Evolutionary conservation across 176 grass and related monocot species (phyloP).

Genomic region (barley (Hordeum vulgare)): MorexV3_pseudomolecules_assembly NC_058518.1:63553029-63553528

Average conservation of each 20-base stretch:
- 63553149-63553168: no score
- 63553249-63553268: background rate
- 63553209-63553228: background rate
- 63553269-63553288: background rate
- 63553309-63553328: constrained; percentile 14
- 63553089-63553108: background rate
- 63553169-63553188: background rate
- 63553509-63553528: constrained; percentile 66
- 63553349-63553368: background rate
- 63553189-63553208: background rate
- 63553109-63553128: background rate
- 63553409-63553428: background rate
- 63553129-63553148: background rate
- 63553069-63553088: no score
- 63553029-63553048: no score
- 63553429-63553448: background rate
- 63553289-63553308: background rate
- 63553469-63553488: constrained; percentile 69
- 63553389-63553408: no score
- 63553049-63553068: no score
- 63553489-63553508: constrained; percentile 63
- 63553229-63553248: background rate
- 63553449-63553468: constrained; percentile 75
- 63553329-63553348: constrained; percentile 55
- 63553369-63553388: background rate